Conservation (phyloP, 805 yeast species). For the Ogataea nonfermentans region DNA sequence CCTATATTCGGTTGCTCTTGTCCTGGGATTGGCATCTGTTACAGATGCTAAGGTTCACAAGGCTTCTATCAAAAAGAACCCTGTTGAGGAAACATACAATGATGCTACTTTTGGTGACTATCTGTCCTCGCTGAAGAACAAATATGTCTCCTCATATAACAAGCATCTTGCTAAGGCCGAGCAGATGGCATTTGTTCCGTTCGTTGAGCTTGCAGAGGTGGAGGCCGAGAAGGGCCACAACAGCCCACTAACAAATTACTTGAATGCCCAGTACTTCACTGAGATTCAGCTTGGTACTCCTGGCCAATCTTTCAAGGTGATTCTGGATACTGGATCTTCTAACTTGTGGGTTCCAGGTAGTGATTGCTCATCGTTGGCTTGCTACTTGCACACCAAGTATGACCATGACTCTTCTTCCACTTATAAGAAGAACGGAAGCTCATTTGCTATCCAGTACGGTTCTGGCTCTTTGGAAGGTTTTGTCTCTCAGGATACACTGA, state of each 20-base stretch:
- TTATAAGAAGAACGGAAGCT: constrained; percentile 83
- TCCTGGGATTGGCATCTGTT: constrained; percentile 34
- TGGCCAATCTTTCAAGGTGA: constrained; percentile 87
- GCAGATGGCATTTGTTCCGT: constrained; percentile 42
- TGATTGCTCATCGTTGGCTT: constrained; percentile 91
- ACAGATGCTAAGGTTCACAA: constrained; percentile 44
- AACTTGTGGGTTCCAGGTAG: constrained; percentile 94
- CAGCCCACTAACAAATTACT: constrained; percentile 85
- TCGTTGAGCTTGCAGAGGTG: constrained; percentile 30
- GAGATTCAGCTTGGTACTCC: constrained; percentile 93
- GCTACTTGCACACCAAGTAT: constrained; percentile 90
- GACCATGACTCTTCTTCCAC: constrained; percentile 80
- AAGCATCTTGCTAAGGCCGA: constrained; percentile 28
- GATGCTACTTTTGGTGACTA: constrained; percentile 46
- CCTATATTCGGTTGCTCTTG: constrained; percentile 44
- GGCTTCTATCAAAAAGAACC: constrained; percentile 47
- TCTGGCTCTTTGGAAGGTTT: constrained; percentile 91
- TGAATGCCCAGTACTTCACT: constrained; percentile 95
- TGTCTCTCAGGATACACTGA: constrained; percentile 80
- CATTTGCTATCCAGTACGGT: constrained; percentile 85
- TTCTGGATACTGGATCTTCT: constrained; percentile 94
- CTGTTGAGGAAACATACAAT: constrained; percentile 45
- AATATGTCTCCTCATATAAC: constrained; percentile 43
- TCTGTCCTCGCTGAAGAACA: constrained; percentile 46
- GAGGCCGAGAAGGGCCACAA: constrained; percentile 50